These are phyloP conservation scores for Amaranthus cruentus DNA, from an alignment of 148 eudicot species.

Conservation along the genomic window DNA sequence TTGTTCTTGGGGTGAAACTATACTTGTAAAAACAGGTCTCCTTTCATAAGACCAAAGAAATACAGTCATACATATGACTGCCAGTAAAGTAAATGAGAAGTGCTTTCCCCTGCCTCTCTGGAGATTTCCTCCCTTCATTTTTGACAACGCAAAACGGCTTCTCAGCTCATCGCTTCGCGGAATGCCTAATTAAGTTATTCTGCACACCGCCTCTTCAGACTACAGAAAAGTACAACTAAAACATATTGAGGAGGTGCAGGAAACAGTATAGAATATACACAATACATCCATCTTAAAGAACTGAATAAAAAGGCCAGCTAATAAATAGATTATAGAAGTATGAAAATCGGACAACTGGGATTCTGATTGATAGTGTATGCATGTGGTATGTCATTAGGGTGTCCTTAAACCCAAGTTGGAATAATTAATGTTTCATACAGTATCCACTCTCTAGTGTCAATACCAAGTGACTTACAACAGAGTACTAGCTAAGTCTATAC, in stretches of 20 bases:
- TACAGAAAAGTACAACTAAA: neutral
- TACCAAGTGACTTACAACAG: neutral
- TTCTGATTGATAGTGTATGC: neutral
- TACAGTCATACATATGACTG: slow-evolving; percentile 51
- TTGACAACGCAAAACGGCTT: slow-evolving; percentile 17
- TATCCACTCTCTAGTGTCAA: neutral
- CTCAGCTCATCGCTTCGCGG: slow-evolving; percentile 27
- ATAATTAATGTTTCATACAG: neutral
- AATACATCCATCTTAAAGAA: neutral
- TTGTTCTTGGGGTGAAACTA: slow-evolving; percentile 42
- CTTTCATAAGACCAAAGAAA: slow-evolving; percentile 68
- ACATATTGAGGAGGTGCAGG: neutral
- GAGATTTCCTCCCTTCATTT: slow-evolving; percentile 63
- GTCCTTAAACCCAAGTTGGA: neutral
- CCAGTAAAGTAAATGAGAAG: slow-evolving; percentile 44
- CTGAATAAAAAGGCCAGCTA: neutral
- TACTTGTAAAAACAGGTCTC: slow-evolving; percentile 38
- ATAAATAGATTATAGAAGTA: neutral
- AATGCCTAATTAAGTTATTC: neutral
- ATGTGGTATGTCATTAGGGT: neutral
- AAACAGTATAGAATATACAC: neutral
- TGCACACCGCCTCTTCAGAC: slow-evolving; percentile 10
- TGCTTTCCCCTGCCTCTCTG: slow-evolving; percentile 51
- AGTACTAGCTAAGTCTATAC: neutral
- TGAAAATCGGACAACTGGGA: neutral